These are phyloP conservation scores for Scheffersomyces segobiensis DNA, from an alignment of 1,139 yeast genomes.

Conservation along the genomic window DNA sequence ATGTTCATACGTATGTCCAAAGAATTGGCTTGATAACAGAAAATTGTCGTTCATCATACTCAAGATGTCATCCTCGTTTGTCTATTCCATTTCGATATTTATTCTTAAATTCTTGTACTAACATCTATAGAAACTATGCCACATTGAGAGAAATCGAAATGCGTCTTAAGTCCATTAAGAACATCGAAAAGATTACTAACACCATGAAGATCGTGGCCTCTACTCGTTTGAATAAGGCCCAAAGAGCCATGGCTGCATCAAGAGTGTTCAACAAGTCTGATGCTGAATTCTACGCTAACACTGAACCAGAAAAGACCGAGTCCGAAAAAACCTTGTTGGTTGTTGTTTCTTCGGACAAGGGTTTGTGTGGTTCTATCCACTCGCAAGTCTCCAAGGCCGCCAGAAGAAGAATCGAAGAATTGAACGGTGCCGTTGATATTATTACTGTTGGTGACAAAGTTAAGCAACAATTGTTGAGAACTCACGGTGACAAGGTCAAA, in stretches of 20 bases:
- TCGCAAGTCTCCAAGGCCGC: constrained; percentile 90
- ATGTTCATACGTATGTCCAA: too few relatives aligned
- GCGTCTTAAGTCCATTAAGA: constrained; percentile 96
- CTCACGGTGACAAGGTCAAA: constrained; percentile 67
- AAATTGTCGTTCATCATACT: too few relatives aligned
- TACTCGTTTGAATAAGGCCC: constrained; percentile 94
- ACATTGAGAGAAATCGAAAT: constrained; percentile 98
- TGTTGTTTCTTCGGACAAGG: constrained; percentile 95
- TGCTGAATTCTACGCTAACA: constrained; percentile 72
- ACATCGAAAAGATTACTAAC: constrained; percentile 98
- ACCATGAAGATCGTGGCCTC: constrained; percentile 99
- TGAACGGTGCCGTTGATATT: constrained; percentile 71
- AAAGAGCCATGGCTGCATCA: constrained; percentile 89
- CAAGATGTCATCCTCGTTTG: not conserved
- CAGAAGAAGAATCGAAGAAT: constrained; percentile 60
- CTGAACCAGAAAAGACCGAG: constrained; percentile 68
- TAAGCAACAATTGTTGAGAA: constrained; percentile 84
- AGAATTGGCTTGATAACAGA: too few relatives aligned
- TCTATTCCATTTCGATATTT: not conserved
- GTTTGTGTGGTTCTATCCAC: constrained; percentile 98
- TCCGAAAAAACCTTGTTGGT: constrained; percentile 68
- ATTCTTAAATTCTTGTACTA: constrained; percentile 13
- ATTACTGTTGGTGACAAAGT: constrained; percentile 94
- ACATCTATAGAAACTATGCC: constrained; percentile 76
- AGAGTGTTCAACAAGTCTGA: constrained; percentile 84